Percentiles rank a stretch among this genome's conserved stretches.
These are phyloP conservation scores for Termitomyces sp. DNA, from an alignment of 768 basidiomycete species.

Conservation along the genomic window DNA sequence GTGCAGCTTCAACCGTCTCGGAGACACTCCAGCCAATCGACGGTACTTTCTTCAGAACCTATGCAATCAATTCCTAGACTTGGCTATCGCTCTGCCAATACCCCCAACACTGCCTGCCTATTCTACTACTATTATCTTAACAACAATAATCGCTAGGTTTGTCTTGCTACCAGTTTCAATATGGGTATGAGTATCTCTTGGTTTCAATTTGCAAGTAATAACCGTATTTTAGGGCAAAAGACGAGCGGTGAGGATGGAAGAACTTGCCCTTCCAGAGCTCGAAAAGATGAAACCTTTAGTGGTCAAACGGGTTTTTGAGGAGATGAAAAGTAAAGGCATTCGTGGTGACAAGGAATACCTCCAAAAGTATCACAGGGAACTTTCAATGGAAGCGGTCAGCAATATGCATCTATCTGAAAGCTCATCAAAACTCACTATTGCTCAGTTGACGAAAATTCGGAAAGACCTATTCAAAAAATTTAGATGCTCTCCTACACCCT, in stretches of 20 bases:
- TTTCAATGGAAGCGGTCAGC: constrained; percentile 46
- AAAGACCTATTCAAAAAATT: constrained; percentile 60
- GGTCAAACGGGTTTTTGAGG: constrained; percentile 37
- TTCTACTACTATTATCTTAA: constrained; percentile 70
- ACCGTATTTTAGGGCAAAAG: constrained; percentile 48
- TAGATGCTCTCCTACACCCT: constrained; percentile 51
- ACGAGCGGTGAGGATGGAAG: constrained; percentile 57
- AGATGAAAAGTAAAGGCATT: constrained; percentile 55
- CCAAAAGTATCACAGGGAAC: constrained; percentile 42
- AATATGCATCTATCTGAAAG: not conserved
- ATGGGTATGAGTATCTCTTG: constrained; percentile 53
- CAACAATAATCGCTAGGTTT: constrained; percentile 59
- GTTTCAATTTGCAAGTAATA: not conserved
- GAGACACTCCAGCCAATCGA: constrained; percentile 14
- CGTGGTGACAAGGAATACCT: constrained; percentile 53
- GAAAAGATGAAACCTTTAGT: constrained; percentile 43
- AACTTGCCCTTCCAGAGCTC: constrained; percentile 56
- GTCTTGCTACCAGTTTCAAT: constrained; percentile 66
- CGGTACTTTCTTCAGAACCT: constrained; percentile 40
- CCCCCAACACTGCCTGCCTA: constrained; percentile 69
- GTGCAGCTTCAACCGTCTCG: constrained; percentile 10
- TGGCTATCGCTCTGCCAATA: constrained; percentile 70
- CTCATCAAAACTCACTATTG: constrained; percentile 1
- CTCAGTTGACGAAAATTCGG: constrained; percentile 49
- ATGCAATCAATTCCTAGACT: constrained; percentile 69